Percentiles rank a stretch among this genome's conserved stretches.
phyloP scores from a whole-genome alignment of 768 basidiomycete genomes.

The Amanita rimosa region DNA sequence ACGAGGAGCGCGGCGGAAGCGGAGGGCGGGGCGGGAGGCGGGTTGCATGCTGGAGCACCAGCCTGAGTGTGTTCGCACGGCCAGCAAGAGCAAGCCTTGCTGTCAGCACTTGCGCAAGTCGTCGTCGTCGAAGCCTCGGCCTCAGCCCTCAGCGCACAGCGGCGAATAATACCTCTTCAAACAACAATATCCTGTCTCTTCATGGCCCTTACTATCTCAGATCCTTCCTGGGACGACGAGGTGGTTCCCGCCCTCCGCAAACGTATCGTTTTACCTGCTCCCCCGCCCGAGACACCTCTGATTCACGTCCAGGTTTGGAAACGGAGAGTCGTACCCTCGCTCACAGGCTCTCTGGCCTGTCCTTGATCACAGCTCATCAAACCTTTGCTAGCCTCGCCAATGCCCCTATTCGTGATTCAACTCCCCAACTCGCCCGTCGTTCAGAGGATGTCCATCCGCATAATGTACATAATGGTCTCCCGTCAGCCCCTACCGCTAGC shows the following conservation, averaged over 20 bases:
- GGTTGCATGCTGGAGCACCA: not conserved
- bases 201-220: constrained; percentile 38
- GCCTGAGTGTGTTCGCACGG: constrained; percentile 3
- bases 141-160: no score
- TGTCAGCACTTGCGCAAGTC: no score
- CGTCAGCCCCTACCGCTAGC: constrained; percentile 5
- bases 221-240: constrained; percentile 69
- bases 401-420: constrained; percentile 5
- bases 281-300: constrained; percentile 4
- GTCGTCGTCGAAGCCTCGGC: no score
- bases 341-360: constrained; percentile 66
- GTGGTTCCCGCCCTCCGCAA: constrained; percentile 76
- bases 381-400: constrained; percentile 12
- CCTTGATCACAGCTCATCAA: constrained; percentile 37
- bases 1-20: constrained; percentile 44
- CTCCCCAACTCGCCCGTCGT: constrained; percentile 1
- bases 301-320: constrained; percentile 50
- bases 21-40: constrained; percentile 20
- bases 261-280: constrained; percentile 32
- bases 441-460: constrained; percentile 5
- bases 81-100: no score
- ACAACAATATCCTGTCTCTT: not conserved
- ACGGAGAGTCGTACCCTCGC: constrained; percentile 70
- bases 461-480: not conserved
- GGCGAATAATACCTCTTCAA: not conserved